These are phyloP conservation scores for Candida fluviatilis DNA, from an alignment of 805 yeast genomes.

Conservation along the genomic window DNA sequence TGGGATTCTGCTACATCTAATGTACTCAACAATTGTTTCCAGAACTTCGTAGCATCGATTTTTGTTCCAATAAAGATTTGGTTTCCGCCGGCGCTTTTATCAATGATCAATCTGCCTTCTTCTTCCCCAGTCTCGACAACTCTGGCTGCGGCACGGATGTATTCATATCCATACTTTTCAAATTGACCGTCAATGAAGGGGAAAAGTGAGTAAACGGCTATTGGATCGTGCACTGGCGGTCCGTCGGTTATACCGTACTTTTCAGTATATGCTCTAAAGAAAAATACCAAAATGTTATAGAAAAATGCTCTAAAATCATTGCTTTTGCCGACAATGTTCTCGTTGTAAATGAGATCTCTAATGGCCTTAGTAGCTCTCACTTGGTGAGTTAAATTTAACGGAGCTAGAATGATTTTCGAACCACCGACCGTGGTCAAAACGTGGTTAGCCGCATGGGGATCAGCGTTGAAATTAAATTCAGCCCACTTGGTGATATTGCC, in stretches of 20 bases:
- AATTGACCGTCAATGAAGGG: conserved; percentile 30
- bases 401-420: conserved; percentile 51
- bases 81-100: conserved; percentile 3
- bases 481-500: conserved; percentile 53
- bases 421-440: conserved; percentile 41
- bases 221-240: conserved; percentile 80
- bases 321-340: conserved; percentile 18
- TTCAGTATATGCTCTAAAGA: conserved; percentile 11
- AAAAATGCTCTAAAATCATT: conserved; percentile 42
- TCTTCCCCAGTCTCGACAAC: conserved; percentile 27
- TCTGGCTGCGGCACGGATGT: conserved; percentile 19
- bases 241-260: conserved; percentile 36
- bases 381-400: conserved; percentile 68
- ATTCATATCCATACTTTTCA: conserved; percentile 20
- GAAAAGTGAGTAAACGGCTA: conserved; percentile 60
- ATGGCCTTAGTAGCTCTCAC: conserved; percentile 43
- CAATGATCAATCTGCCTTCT: conserved; percentile 23
- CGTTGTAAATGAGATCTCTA: conserved; percentile 23
- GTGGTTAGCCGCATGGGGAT: conserved; percentile 67
- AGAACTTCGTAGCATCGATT: conserved; percentile 7
- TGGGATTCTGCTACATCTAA: conserved; percentile 8
- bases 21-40: conserved; percentile 8
- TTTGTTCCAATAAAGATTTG: conserved; percentile 9
- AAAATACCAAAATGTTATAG: conserved; percentile 20
- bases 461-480: conserved; percentile 74